Conservation (phyloP, 2,329 filamentous ascomycete species). For the Lasiodiplodia sp. region DNA sequence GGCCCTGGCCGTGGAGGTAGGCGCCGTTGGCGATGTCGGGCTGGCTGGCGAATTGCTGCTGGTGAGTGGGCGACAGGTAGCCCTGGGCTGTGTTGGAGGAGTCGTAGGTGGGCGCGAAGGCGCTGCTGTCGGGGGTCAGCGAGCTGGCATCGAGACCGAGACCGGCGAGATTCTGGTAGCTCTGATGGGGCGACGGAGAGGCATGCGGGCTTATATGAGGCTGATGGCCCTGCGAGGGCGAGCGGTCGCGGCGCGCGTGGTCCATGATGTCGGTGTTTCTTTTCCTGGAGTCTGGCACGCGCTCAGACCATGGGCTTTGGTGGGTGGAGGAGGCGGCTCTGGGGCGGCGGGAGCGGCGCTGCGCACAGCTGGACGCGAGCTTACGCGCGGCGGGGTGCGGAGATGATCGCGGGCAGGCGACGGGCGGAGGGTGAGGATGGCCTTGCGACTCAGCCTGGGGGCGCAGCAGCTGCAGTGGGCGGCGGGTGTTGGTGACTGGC, state of each 20-base stretch:
- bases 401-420: constrained; percentile 16
- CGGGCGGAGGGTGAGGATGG: constrained; percentile 28
- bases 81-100: constrained; percentile 55
- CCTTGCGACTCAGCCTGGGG: constrained; percentile 31
- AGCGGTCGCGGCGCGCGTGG: constrained; percentile 66
- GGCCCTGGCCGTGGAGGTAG: constrained; percentile 50
- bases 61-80: constrained; percentile 49
- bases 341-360: constrained; percentile 25
- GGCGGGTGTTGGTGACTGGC: constrained; percentile 20
- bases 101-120: constrained; percentile 33
- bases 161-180: constrained; percentile 65
- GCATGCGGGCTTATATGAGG: constrained; percentile 73
- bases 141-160: constrained; percentile 63
- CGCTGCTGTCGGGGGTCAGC: constrained; percentile 38
- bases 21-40: constrained; percentile 49
- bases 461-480: constrained; percentile 29
- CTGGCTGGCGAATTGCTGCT: constrained; percentile 54
- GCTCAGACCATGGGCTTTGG: constrained; percentile 39
- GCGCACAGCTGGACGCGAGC: constrained; percentile 27
- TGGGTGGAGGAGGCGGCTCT: constrained; percentile 31
- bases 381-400: constrained; percentile 24
- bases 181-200: constrained; percentile 67
- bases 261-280: constrained; percentile 55
- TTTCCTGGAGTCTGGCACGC: constrained; percentile 38
- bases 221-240: constrained; percentile 64